Evolutionary conservation across 129 eudicot species (phyloP).

Genomic region (Calendula officinalis): DNA sequence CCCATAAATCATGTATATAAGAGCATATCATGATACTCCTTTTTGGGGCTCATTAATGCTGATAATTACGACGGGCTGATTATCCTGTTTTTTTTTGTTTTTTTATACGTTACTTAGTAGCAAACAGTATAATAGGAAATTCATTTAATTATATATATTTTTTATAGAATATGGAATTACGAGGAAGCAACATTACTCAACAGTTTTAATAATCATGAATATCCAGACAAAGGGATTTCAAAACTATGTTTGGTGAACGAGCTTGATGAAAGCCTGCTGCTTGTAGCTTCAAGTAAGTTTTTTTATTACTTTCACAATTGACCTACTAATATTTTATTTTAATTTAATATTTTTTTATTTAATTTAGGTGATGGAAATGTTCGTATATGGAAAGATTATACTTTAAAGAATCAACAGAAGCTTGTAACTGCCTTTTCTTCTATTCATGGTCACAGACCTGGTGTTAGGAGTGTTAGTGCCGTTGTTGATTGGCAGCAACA

Average conservation of each 20-base stretch:
- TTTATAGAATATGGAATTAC: slow-evolving; percentile 82
- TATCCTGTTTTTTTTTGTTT: not conserved
- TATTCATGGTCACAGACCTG: slow-evolving; percentile 84
- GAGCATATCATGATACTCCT: too few relatives aligned
- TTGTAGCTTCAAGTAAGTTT: slow-evolving; percentile 84
- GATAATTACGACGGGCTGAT: not conserved
- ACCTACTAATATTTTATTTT: not conserved
- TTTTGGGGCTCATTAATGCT: not conserved
- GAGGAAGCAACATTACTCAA: slow-evolving; percentile 85
- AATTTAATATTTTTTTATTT: not conserved
- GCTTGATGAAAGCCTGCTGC: slow-evolving; percentile 92
- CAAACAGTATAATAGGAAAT: not conserved
- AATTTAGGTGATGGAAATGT: slow-evolving; percentile 81
- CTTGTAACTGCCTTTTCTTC: slow-evolving; percentile 92
- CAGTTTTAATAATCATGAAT: slow-evolving; percentile 76
- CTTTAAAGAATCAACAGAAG: slow-evolving; percentile 57
- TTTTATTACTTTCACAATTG: not conserved
- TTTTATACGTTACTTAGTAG: not conserved
- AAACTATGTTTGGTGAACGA: slow-evolving; percentile 88
- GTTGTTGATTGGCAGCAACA: slow-evolving; percentile 99
- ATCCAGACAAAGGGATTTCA: slow-evolving; percentile 86
- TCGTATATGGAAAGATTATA: slow-evolving; percentile 92
- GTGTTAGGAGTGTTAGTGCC: slow-evolving; percentile 74
- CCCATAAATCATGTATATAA: not conserved
- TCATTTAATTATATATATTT: not conserved